Conservation (phyloP, 208 protist species). For the Borovskyia barvae region DNA sequence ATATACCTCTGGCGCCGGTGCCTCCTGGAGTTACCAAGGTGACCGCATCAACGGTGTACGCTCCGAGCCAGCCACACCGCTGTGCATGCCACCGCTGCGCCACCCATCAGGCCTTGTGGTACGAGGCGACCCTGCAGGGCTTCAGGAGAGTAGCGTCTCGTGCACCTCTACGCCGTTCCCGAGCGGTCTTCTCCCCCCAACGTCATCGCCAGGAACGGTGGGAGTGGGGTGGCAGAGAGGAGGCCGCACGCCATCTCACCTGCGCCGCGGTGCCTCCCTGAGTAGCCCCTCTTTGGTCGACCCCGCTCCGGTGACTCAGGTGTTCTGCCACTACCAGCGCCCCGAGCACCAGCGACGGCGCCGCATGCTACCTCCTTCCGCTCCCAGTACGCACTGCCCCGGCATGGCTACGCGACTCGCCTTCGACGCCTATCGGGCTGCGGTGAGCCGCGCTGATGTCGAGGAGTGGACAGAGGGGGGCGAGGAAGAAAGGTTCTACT, state of each 20-base stretch:
- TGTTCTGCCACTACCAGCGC: slow-evolving; percentile 26
- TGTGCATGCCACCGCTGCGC: slow-evolving; percentile 6
- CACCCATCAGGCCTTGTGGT: not conserved
- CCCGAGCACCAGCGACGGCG: slow-evolving; percentile 16
- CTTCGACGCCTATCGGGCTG: slow-evolving; percentile 24
- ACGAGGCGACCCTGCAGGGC: not conserved
- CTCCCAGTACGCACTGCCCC: slow-evolving; percentile 15
- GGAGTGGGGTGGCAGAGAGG: not conserved
- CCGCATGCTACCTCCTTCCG: not conserved
- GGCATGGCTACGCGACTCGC: slow-evolving; percentile 14
- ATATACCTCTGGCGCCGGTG: too few species aligned
- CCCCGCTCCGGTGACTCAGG: slow-evolving; percentile 1
- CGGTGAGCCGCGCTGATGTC: slow-evolving; percentile 7
- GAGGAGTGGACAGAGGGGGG: too few species aligned
- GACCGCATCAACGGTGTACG: not conserved
- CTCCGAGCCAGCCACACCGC: slow-evolving; percentile 16
- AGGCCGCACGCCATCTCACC: not conserved
- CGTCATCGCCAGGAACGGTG: not conserved
- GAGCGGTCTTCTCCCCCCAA: not conserved
- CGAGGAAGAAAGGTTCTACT: slow-evolving; percentile 27
- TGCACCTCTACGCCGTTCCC: slow-evolving; percentile 7
- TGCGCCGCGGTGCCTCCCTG: not conserved
- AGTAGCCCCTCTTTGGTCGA: not conserved
- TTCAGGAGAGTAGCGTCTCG: slow-evolving; percentile 1
- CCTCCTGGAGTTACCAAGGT: too few species aligned